Base-by-base conservation (phyloP, 2,329 filamentous ascomycete species). In the Alternaria sp. region DNA sequence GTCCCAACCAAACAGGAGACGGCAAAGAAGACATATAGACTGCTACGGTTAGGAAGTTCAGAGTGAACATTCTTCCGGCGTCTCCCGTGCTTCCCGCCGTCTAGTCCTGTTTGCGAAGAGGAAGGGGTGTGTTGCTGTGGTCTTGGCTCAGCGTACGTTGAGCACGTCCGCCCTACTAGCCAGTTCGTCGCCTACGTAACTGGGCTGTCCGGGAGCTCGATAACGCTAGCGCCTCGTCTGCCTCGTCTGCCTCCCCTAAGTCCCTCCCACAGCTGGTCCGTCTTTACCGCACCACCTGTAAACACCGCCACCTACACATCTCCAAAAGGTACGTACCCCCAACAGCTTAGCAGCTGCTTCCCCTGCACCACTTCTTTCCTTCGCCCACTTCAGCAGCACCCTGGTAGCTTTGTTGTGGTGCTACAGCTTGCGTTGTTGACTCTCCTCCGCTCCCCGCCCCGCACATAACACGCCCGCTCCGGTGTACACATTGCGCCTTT, bases 121-220 rank as follows among this genome's bases (percentile, higher is more conserved):
- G n/a, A 33, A 57, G 21, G 25, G 3, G 56, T 50, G 56, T 44
- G 41, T 18, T 51, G 41, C 47, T 33, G 49, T 15, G 18, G 33
- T 46, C 33, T 63, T 59, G 15, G 47, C 57, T 43, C 6, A 43
- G 47, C 45, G 55, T 62, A 63, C 61, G 41, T 30, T 55, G 58
- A 54, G 65, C 55, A 59, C 15, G 28, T 60, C 45, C 49, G 1
- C n/a, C 18, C 28, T 26, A 21, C n/a, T 23, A 41, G 30, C 43
- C n/a, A 51, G 46, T 53, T 5, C 14, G 20, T 50, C 37, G 53
- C 43, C 43, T 50, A 26, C 37, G 60, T 58, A 21, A 54, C 47
- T 41, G 25, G 4, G 33, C 33, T 65, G 21, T 12, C 2, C 21
- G 3, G 33, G 25, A 65, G 56, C 49, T 33, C 44, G 43, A 50